Evolutionary conservation across 177 flowering plant genomes (phyloP), one percentile per base, ranked within the genome.

Genomic region (Vitis hybrid): DNA sequence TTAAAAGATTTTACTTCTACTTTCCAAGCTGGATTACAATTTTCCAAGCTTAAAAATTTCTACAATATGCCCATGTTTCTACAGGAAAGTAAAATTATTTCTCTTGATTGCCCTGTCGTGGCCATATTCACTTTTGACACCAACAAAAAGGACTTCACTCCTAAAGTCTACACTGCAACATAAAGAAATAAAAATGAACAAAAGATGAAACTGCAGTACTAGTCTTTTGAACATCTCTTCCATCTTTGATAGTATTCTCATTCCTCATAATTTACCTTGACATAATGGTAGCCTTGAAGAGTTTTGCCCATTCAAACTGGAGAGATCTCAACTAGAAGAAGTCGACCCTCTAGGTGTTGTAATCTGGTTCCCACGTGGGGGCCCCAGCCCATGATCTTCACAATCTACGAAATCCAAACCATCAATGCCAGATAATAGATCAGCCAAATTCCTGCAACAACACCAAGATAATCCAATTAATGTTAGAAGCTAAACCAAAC

Each of bases 391-490:
- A 24, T 51, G 61, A 64, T 60, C 67, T 35, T 69, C 55, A 49
- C 21, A 65, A 27, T 65, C 65, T 69, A 68, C 10, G 62, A 55
- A n/a, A 60, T 13, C 71, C 69, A 64, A 50, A 35, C 59, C 52
- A 81, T 18, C 76, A 67, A 75, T 55, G 72, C 67, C 65, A 80
- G 35, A 24, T 48, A 60, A 69, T 51, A 64, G 56, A 77, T 62
- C 77, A 76, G 48, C 74, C 71, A 77, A 19, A 58, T 72, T 52
- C 82, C 89, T 85, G 85, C 82, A 83, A 73, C 6, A 69, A 65
- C n/a, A 72, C 15, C 67, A 70, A 62, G 52, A 14, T 65, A 40
- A 40, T 40, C 46, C 8, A 40, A 40, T 40, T 40, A 40, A 40
- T 5, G 7, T 40, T 40, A 40, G 8, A 40, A 40, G 8, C 46